Percentiles rank a stretch among this genome's conserved stretches.
Evolutionary conservation across 495 filamentous ascomycete genomes (phyloP).

Genomic region (Lasiosphaeria miniovina): DNA sequence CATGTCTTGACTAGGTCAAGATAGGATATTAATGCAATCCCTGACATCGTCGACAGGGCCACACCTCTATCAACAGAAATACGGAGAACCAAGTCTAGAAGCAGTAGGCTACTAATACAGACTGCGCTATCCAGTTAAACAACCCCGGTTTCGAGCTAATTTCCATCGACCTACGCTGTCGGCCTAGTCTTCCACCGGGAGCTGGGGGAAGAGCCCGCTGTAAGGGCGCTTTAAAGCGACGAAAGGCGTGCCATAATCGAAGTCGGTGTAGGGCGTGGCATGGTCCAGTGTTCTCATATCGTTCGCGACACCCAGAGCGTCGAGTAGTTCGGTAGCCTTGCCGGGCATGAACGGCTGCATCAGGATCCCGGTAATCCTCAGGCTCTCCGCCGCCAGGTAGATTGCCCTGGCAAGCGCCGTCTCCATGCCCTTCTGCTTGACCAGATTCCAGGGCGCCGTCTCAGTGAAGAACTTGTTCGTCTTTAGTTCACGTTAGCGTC

Average conservation of each 20-base stretch:
- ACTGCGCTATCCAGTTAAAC: too few species aligned
- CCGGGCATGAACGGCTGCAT: conserved; percentile 87
- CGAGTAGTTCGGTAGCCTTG: conserved; percentile 71
- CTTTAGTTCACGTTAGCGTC: conserved; percentile 37
- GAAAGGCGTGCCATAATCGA: conserved; percentile 60
- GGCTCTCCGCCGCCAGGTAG: conserved; percentile 69
- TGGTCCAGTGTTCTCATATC: conserved; percentile 56
- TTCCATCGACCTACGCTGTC: too few species aligned
- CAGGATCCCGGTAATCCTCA: conserved; percentile 78
- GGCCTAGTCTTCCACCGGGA: conserved; percentile 22
- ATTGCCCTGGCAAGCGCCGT: conserved; percentile 44
- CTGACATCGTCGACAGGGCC: too few species aligned
- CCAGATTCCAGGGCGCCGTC: conserved; percentile 35
- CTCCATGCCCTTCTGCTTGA: conserved; percentile 14
- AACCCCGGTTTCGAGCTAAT: too few species aligned
- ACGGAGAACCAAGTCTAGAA: too few species aligned
- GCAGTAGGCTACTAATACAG: too few species aligned
- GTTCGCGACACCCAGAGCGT: conserved; percentile 68
- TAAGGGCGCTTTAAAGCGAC: conserved; percentile 28
- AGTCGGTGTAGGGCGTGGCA: conserved; percentile 58
- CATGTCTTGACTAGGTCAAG: background rate
- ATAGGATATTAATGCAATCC: background rate
- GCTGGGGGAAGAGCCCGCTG: conserved; percentile 36
- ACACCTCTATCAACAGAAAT: too few species aligned
- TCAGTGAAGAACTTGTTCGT: conserved; percentile 64